Percentiles rank a stretch among this genome's conserved stretches.
These are phyloP conservation scores for Backusella parvicylindrica DNA, from an alignment of 192 early-diverging fungal genomes.

Conservation along the genomic window DNA sequence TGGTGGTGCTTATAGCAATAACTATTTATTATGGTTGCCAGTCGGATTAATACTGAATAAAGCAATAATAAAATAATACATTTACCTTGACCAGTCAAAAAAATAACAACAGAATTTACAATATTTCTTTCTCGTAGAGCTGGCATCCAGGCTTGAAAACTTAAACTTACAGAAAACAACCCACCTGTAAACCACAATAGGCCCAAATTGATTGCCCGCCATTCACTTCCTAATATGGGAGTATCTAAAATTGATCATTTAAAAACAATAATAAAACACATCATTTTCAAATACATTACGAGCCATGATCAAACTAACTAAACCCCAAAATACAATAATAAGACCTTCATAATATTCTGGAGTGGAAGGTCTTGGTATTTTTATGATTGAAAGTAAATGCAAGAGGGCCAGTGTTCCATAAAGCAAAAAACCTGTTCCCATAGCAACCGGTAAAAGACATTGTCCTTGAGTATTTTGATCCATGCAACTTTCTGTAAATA, in stretches of 20 bases:
- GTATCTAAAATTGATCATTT: neutral
- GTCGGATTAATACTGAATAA: neutral
- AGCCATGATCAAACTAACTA: conserved; percentile 32
- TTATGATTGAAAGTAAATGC: conserved; percentile 38
- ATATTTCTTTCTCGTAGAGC: conserved; percentile 36
- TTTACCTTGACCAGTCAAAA: conserved; percentile 36
- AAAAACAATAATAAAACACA: neutral
- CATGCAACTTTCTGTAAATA: conserved; percentile 4
- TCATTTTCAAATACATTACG: conserved; percentile 4
- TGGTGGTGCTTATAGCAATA: neutral
- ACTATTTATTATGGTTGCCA: neutral
- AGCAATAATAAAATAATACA: neutral
- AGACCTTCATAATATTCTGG: conserved; percentile 42
- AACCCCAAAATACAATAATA: conserved; percentile 39
- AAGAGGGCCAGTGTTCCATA: conserved; percentile 42
- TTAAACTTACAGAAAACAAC: conserved; percentile 35
- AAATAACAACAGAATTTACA: conserved; percentile 36
- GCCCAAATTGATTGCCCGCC: conserved; percentile 38
- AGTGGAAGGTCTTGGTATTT: conserved; percentile 29
- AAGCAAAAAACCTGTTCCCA: conserved; percentile 40
- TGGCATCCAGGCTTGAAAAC: conserved; percentile 25
- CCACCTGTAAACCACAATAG: conserved; percentile 45
- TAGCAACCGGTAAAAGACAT: conserved; percentile 36
- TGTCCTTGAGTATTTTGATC: conserved; percentile 16
- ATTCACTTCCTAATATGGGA: conserved; percentile 13